A percentile compares a stretch with the other conserved stretches of the same genome.
Conservation (phyloP, 2,329 filamentous ascomycete genomes). For the Aspergillus sp. region DNA sequence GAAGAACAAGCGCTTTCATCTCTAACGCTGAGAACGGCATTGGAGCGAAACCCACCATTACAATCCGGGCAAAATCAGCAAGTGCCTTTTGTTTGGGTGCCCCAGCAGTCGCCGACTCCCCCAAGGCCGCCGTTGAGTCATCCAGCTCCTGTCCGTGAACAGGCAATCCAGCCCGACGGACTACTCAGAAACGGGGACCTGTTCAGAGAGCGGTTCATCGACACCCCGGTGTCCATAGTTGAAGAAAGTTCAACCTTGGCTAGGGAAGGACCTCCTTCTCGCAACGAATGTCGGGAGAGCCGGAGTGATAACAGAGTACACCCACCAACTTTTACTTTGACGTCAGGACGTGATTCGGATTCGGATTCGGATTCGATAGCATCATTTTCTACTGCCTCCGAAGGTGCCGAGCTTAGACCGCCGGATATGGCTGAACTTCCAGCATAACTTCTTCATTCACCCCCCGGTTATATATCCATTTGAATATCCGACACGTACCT, state of each 20-base stretch:
- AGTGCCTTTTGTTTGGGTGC: not conserved
- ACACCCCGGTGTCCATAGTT: slow-evolving; percentile 4
- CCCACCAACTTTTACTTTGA: not conserved
- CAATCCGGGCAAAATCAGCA: not conserved
- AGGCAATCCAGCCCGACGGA: not conserved
- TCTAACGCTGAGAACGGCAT: not conserved
- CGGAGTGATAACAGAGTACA: not conserved
- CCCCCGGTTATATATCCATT: not conserved
- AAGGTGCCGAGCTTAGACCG: slow-evolving; percentile 4
- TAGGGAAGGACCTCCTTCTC: not conserved
- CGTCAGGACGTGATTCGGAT: not conserved
- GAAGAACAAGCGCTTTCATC: slow-evolving; percentile 3
- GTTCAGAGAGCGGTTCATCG: not conserved
- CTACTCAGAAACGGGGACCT: not conserved
- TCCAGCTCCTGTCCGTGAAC: slow-evolving; percentile 3
- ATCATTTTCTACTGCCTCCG: slow-evolving; percentile 28
- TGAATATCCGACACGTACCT: not conserved
- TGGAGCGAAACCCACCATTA: not conserved
- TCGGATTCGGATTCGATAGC: slow-evolving; percentile 20
- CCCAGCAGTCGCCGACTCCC: not conserved
- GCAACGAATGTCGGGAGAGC: not conserved
- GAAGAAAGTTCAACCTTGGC: not conserved
- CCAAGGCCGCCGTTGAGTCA: slow-evolving; percentile 1
- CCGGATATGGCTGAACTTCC: slow-evolving; percentile 2
- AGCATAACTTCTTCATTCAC: not conserved